These are phyloP conservation scores for Pythium rishiriense DNA, from an alignment of 352 stramenopile species.

Conservation along the genomic window DNA sequence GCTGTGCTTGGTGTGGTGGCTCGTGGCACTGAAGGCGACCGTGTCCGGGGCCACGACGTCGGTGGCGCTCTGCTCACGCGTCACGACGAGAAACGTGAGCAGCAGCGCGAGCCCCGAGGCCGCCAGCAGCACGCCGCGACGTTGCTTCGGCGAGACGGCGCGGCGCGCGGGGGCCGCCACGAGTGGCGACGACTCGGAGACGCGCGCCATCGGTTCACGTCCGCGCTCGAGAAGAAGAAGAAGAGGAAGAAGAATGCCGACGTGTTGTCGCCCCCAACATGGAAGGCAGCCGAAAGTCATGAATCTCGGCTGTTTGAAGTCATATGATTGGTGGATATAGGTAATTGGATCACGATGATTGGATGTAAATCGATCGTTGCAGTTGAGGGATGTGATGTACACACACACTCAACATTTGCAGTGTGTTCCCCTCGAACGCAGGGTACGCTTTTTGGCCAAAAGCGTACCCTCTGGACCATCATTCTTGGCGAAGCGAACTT, in stretches of 20 bases:
- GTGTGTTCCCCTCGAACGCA: no score
- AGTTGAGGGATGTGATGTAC: no score
- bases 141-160: not conserved
- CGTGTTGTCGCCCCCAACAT: no score
- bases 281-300: no score
- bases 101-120: constrained; percentile 33
- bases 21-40: not conserved
- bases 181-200: constrained; percentile 23
- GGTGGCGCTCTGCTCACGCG: constrained; percentile 18
- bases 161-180: not conserved
- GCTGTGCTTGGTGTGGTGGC: constrained; percentile 4
- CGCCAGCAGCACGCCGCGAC: constrained; percentile 23
- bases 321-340: constrained; percentile 8
- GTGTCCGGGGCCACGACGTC: not conserved
- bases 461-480: no score
- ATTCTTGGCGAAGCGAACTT: not conserved
- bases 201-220: constrained; percentile 16
- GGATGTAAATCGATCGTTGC: not conserved
- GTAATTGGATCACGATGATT: not conserved
- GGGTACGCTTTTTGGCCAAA: no score
- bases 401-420: no score
- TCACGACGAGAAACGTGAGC: constrained; percentile 37
- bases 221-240: not conserved
- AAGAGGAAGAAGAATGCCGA: no score
- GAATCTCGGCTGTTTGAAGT: no score